Evolutionary conservation across 2,329 filamentous ascomycete species (phyloP).

Genomic region (Geosmithia flava): DNA sequence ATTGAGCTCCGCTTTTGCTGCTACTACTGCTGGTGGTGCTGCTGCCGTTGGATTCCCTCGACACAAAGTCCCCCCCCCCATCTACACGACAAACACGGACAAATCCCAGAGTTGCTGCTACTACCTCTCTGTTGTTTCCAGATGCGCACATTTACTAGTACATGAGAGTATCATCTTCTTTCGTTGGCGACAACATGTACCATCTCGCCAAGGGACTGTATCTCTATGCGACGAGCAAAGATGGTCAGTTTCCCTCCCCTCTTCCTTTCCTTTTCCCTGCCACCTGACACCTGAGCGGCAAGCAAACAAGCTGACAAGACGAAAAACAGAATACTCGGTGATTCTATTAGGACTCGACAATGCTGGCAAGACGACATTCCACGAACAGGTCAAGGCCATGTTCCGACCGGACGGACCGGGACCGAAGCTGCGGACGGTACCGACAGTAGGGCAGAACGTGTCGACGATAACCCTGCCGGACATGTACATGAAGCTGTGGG

Average conservation of each 20-base stretch:
- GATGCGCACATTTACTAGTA: too few relatives aligned
- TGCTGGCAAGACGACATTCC: slow-evolving; percentile 94
- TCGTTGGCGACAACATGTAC: too few relatives aligned
- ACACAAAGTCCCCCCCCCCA: too few relatives aligned
- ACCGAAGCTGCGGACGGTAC: slow-evolving; percentile 74
- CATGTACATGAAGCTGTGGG: slow-evolving; percentile 98
- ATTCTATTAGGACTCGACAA: slow-evolving; percentile 96
- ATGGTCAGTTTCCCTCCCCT: slow-evolving; percentile 44
- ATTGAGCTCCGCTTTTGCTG: too few relatives aligned
- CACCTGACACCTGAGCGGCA: slow-evolving; percentile 1
- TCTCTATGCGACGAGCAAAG: slow-evolving; percentile 90
- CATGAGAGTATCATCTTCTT: too few relatives aligned
- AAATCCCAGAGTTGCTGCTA: too few relatives aligned
- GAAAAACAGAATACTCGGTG: slow-evolving; percentile 73
- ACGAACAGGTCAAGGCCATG: slow-evolving; percentile 88
- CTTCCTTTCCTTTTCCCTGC: slow-evolving; percentile 3
- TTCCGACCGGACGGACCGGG: slow-evolving; percentile 53
- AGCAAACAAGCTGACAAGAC: not conserved
- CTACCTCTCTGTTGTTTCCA: too few relatives aligned
- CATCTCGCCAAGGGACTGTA: slow-evolving; percentile 93
- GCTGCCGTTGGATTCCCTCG: too few relatives aligned
- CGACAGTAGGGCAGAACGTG: slow-evolving; percentile 95
- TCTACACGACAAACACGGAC: too few relatives aligned
- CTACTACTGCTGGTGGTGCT: too few relatives aligned
- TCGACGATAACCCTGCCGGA: slow-evolving; percentile 81